These are phyloP conservation scores for Aspergillus cavernicola DNA, from an alignment of 495 filamentous ascomycete species.

Conservation along the genomic window DNA sequence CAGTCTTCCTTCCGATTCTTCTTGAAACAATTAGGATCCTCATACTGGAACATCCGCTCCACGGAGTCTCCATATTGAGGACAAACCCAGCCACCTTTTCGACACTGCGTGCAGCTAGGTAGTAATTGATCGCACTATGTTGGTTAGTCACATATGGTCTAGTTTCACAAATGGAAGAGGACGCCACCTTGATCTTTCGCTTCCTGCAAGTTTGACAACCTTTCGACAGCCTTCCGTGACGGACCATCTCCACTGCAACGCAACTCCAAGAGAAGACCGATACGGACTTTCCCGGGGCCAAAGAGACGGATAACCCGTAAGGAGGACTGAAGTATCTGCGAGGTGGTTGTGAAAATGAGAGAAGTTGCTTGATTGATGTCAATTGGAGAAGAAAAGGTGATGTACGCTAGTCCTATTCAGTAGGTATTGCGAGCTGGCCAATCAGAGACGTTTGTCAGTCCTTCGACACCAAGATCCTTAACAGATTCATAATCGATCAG, in stretches of 20 bases:
- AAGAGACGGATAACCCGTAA: too few species aligned
- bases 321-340: too few species aligned
- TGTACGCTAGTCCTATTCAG: conserved; percentile 8
- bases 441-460: neutral
- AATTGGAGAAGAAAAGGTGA: neutral
- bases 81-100: conserved; percentile 5
- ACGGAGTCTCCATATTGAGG: conserved; percentile 4
- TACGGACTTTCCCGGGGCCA: too few species aligned
- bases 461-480: too few species aligned
- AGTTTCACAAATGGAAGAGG: too few species aligned
- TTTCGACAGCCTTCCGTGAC: conserved; percentile 10
- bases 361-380: too few species aligned
- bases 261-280: too few species aligned
- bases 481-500: too few species aligned
- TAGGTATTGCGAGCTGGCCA: conserved; percentile 9
- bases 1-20: too few species aligned
- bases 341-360: too few species aligned
- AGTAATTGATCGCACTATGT: neutral
- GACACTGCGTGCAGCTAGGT: conserved; percentile 3
- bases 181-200: conserved; percentile 10
- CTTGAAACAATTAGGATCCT: neutral
- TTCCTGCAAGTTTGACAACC: conserved; percentile 8
- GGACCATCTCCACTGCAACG: conserved; percentile 1
- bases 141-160: neutral
- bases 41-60: conserved; percentile 9